Evolutionary conservation across 805 yeast genomes (phyloP), one percentile per base, ranked within the genome.

Genomic region (Candida pseudofarinosa): DNA sequence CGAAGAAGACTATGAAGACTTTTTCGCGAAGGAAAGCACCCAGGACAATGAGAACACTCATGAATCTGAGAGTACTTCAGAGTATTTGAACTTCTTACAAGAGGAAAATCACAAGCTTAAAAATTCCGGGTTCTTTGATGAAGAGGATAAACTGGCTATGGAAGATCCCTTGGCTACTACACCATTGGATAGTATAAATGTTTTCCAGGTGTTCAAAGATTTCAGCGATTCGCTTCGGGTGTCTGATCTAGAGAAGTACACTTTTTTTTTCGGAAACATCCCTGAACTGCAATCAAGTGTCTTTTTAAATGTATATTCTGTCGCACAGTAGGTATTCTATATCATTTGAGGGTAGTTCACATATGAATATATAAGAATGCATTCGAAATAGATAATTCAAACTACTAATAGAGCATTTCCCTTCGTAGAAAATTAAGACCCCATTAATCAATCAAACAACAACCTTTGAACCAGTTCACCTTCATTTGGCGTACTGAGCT

Each of bases 151-250:
- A 35, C 88, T 81, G 10, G 67, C 85, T 14, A 79, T 78, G 35
- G 97, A 90, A 55, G 96, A 62, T 47, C 65, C 96, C 4, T 71
- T 86, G 53, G 76, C 83, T 10, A 82, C 83, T 44, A 83, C 89
- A 0, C 82, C 95, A 1, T 70, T 93, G 35, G 97, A 91, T 54
- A 68, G 71, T 34, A 63, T 89, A 39, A 83, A 89, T 54, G 79
- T 86, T 3, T 85, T 80, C 60, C 69, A 72, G 8, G 75, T 80
- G 3, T 79, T 88, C 58, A 77, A 79, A 45, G 76, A 79, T 19
- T 73, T 77, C n/a, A 60, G 85, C 8, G 44, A 65, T 3, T 59
- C 63, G 2, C 54, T 85, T 13, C 80, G 79, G 49, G 62, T 62
- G 13, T 53, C 62, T 8, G 81, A 81, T 45, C 58, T 62, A 0